A percentile compares a stretch with the other conserved stretches of the same genome.
phyloP scores from a whole-genome alignment of 2,329 filamentous ascomycete species.

The Xylaria sp. region DNA sequence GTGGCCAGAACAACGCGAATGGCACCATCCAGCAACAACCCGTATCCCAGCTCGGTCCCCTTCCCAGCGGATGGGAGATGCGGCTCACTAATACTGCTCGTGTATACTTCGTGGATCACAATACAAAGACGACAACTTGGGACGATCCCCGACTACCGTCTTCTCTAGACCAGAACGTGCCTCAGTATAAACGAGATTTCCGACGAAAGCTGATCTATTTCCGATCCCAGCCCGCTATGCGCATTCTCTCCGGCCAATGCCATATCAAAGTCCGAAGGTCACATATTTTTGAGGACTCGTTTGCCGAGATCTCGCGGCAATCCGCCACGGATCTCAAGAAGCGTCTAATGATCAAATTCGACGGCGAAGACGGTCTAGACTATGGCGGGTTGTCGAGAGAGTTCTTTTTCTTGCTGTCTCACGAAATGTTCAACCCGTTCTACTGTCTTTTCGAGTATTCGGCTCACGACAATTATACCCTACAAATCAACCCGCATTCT shows the following conservation, averaged over 20 bases:
- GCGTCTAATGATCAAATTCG: constrained; percentile 99
- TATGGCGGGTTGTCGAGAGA: constrained; percentile 98
- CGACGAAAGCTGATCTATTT: constrained; percentile 98
- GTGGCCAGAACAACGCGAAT: constrained; percentile 83
- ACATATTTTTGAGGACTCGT: constrained; percentile 98
- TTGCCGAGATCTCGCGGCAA: constrained; percentile 97
- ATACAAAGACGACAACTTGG: constrained; percentile 99
- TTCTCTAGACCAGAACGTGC: constrained; percentile 96
- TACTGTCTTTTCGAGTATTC: constrained; percentile 99
- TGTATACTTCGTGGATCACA: constrained; percentile 99
- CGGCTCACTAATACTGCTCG: constrained; percentile 96
- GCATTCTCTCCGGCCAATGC: constrained; percentile 95
- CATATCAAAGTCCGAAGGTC: constrained; percentile 97
- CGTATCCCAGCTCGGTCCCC: constrained; percentile 92
- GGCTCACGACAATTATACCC: constrained; percentile 99
- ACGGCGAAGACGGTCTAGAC: constrained; percentile 96
- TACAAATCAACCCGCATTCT: constrained; percentile 99
- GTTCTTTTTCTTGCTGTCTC: constrained; percentile 98
- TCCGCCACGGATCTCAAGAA: constrained; percentile 97
- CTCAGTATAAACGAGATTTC: constrained; percentile 99
- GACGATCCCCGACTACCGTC: constrained; percentile 96
- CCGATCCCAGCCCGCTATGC: constrained; percentile 94
- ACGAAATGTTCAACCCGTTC: constrained; percentile 99
- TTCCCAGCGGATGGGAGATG: constrained; percentile 99
- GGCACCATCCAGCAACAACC: constrained; percentile 96